Base-by-base conservation (phyloP, 345 rosid genomes). In the Geranium brycei region DNA sequence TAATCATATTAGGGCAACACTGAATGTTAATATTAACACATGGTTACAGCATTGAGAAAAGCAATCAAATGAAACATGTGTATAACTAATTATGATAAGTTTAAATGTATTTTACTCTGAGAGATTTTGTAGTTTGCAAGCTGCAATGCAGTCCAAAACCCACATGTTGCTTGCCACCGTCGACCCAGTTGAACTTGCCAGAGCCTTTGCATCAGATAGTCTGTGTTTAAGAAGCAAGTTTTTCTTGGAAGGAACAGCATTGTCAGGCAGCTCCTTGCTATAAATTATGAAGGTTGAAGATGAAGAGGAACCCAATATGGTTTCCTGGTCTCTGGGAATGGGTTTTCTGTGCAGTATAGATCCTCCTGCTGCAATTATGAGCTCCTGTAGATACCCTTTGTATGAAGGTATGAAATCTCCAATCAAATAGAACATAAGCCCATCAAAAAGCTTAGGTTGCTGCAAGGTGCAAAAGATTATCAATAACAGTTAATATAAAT, bases 71-170 rank as follows among this genome's bases (percentile, higher is more conserved):
- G 4, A 35, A 35, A 35, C 41, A 35, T 35, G 41, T 3, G 41
- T 23, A 23, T 1, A 35, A 35, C 41, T 35, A 35, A 35, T 32
- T 2, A 32, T 32, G 38, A 32, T 7, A 35, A 35, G 41, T 35
- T 35, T 35, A 35, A 7, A 35, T 35, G 41, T 35, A 35, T 35
- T 7, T 7, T 35, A 35, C 41, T 35, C 41, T 2, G 38, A 35
- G 10, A 35, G 41, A 17, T 38, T 35, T 70, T 60, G 91, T 74
- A 83, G 65, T 72, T 79, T 80, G 82, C 79, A 78, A 38, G 86
- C 85, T 62, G 97, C 93, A 66, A 93, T 79, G 64, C 87, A 90
- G 68, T 85, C 80, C 77, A 90, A 73, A 76, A 90, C 75, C 99
- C 99, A 93, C 28, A 77, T 72, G 70, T 83, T 90, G 82, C 83